These are phyloP conservation scores for Rhypophila decipiens DNA, from an alignment of 495 filamentous ascomycete species.

Conservation along the genomic window DNA sequence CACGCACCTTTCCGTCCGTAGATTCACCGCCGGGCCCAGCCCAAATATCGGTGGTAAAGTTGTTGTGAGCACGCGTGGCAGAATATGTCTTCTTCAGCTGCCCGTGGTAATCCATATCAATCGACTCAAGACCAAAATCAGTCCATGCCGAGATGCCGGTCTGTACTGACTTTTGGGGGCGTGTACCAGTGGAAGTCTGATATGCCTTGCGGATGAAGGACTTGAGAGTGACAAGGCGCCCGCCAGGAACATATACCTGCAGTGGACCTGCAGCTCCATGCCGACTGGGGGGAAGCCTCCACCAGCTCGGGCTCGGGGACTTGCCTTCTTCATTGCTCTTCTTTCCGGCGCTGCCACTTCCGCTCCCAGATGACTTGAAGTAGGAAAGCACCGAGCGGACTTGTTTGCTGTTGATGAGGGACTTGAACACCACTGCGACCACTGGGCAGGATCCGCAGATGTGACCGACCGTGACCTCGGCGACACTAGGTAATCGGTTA, in stretches of 20 bases:
- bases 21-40: too few relatives aligned
- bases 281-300: not conserved
- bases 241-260: not conserved
- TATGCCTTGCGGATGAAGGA: not conserved
- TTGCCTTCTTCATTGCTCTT: not conserved
- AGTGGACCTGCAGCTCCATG: not conserved
- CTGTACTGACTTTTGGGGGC: too few relatives aligned
- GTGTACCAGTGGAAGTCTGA: too few relatives aligned
- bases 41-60: too few relatives aligned
- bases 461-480: not conserved
- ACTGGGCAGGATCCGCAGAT: not conserved
- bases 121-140: too few relatives aligned
- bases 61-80: too few relatives aligned
- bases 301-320: not conserved
- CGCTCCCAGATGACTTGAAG: not conserved
- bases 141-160: too few relatives aligned
- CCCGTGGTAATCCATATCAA: too few relatives aligned
- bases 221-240: not conserved
- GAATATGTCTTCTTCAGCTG: too few relatives aligned
- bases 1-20: too few relatives aligned
- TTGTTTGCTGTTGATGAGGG: not conserved
- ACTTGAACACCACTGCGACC: not conserved
- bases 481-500: not conserved
- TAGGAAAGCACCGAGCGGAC: not conserved
- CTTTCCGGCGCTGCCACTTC: not conserved